These are phyloP conservation scores for Verbascum thapsus DNA, from an alignment of 257 asterid genomes.

Conservation along the genomic window DNA sequence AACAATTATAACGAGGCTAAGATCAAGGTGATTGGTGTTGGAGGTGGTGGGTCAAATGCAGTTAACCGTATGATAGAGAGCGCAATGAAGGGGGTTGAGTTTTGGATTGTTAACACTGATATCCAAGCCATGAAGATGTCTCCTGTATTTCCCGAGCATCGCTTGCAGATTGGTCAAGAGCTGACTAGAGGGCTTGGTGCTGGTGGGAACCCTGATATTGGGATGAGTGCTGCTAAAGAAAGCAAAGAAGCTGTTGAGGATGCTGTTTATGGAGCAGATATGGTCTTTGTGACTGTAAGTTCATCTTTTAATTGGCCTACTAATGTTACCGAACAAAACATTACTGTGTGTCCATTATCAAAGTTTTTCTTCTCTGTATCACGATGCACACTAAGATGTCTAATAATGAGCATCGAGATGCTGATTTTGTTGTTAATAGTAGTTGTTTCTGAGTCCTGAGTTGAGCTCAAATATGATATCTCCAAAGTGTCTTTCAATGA, in stretches of 20 bases:
- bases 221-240: constrained; percentile 92
- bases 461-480: too few species aligned
- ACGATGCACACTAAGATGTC: too few species aligned
- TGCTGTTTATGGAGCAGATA: constrained; percentile 72
- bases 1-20: constrained; percentile 77
- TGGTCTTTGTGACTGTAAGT: constrained; percentile 73
- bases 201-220: constrained; percentile 97
- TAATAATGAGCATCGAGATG: too few species aligned
- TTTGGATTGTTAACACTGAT: constrained; percentile 98
- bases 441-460: too few species aligned
- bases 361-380: too few species aligned
- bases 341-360: too few species aligned
- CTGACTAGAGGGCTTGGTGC: constrained; percentile 99
- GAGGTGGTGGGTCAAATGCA: constrained; percentile 99
- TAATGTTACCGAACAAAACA: too few species aligned
- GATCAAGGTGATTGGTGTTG: constrained; percentile 96
- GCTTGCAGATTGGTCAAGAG: constrained; percentile 92
- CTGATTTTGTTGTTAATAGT: too few species aligned
- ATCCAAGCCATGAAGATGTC: constrained; percentile 96
- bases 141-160: constrained; percentile 63
- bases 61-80: constrained; percentile 99
- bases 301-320: constrained; percentile 12
- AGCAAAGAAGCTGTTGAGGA: constrained; percentile 84
- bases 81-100: constrained; percentile 95
- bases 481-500: too few species aligned